Evolutionary conservation across 805 yeast genomes (phyloP).

Genomic region (Maudiozyma bulderi): DNA sequence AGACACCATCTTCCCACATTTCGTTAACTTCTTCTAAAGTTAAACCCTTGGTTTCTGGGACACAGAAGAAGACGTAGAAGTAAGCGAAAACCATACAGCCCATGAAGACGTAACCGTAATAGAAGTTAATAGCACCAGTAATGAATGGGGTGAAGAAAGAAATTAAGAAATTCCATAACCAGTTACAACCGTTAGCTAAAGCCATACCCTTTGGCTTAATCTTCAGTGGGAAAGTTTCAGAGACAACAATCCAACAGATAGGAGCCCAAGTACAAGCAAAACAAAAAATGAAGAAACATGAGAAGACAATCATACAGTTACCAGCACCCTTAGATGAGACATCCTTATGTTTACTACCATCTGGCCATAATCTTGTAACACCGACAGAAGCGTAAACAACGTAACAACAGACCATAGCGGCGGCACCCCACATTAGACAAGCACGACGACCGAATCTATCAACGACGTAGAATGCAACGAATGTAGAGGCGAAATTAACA

Average conservation of each 20-base stretch:
- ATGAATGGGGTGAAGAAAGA: constrained; percentile 64
- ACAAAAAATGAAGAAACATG: constrained; percentile 56
- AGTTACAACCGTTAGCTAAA: constrained; percentile 50
- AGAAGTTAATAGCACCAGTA: constrained; percentile 27
- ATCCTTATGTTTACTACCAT: constrained; percentile 28
- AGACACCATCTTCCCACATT: constrained; percentile 34
- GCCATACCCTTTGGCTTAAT: constrained; percentile 41
- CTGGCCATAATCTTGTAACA: constrained; percentile 33
- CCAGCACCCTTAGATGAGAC: constrained; percentile 45
- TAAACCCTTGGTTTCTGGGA: constrained; percentile 37
- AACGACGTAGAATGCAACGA: constrained; percentile 38
- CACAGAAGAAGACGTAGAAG: constrained; percentile 33
- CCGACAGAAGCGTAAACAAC: constrained; percentile 35
- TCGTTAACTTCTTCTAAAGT: constrained; percentile 72
- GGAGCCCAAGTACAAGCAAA: constrained; percentile 69
- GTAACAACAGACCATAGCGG: constrained; percentile 35
- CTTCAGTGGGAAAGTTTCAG: constrained; percentile 51
- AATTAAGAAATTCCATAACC: constrained; percentile 55
- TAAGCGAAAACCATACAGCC: constrained; percentile 46
- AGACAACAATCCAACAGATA: constrained; percentile 44
- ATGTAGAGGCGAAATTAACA: constrained; percentile 46
- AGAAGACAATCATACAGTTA: constrained; percentile 55
- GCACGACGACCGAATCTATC: constrained; percentile 43
- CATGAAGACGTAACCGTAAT: constrained; percentile 51
- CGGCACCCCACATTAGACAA: constrained; percentile 36